A percentile compares a stretch with the other conserved stretches of the same genome.
Conservation (phyloP, 2,329 filamentous ascomycete genomes). For the Apiospora pterosperma region DNA sequence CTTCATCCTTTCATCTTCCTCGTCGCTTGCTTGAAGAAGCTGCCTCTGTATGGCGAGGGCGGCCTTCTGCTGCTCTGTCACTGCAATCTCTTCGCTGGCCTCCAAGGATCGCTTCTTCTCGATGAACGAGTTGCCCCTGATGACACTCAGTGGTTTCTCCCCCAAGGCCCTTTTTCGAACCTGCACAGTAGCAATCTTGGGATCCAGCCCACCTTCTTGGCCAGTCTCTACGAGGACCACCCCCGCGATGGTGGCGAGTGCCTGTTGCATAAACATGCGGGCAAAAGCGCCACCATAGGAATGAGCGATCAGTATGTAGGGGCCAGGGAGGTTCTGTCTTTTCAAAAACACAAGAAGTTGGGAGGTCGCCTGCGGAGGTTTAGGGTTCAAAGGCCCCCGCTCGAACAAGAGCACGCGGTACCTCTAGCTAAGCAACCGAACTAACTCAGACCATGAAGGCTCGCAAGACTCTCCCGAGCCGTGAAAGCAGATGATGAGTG, state of each 20-base stretch:
- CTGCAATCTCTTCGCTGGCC: slow-evolving; percentile 3
- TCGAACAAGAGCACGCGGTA: slow-evolving; percentile 21
- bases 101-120: slow-evolving; percentile 17
- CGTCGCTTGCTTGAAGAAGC: slow-evolving; percentile 17
- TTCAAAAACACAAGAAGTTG: slow-evolving; percentile 16
- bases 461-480: slow-evolving; percentile 24
- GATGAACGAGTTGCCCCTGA: slow-evolving; percentile 21
- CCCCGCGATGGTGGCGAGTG: slow-evolving; percentile 13
- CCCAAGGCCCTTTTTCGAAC: slow-evolving; percentile 15
- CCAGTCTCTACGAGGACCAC: slow-evolving; percentile 27
- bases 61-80: not conserved
- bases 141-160: slow-evolving; percentile 20
- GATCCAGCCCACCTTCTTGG: slow-evolving; percentile 24
- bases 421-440: slow-evolving; percentile 10
- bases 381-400: slow-evolving; percentile 15
- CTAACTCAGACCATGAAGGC: slow-evolving; percentile 21
- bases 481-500: slow-evolving; percentile 27
- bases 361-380: slow-evolving; percentile 12
- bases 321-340: slow-evolving; percentile 8
- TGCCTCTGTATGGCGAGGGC: slow-evolving; percentile 11
- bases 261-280: slow-evolving; percentile 19
- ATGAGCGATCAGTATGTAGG: slow-evolving; percentile 25
- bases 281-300: slow-evolving; percentile 28
- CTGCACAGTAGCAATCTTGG: slow-evolving; percentile 17
- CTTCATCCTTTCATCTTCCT: slow-evolving; percentile 24